Conservation (phyloP, 805 yeast species). For the Kregervanrija delftensis region DNA sequence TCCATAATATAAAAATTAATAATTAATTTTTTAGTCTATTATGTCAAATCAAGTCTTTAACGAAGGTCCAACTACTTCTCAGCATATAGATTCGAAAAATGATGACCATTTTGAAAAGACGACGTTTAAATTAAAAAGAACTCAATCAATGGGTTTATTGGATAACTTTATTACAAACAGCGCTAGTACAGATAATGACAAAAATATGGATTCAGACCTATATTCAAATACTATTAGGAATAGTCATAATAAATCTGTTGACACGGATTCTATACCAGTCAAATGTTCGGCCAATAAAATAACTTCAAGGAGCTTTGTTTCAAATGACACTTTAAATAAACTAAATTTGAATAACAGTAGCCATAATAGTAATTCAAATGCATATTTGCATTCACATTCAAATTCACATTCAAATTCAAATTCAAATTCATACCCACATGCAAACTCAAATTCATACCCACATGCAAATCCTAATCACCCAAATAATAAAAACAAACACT, state of each 20-base stretch:
- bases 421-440: no score
- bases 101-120: constrained; percentile 64
- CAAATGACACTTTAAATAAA: constrained; percentile 6
- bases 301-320: constrained; percentile 5
- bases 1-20: no score
- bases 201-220: not conserved
- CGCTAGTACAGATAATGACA: not conserved
- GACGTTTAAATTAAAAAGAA: constrained; percentile 70
- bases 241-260: constrained; percentile 44
- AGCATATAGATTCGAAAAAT: constrained; percentile 63
- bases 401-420: no score
- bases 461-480: not conserved
- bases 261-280: not conserved
- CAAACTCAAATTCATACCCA: no score
- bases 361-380: not conserved
- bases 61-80: constrained; percentile 59
- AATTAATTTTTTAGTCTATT: not conserved
- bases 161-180: constrained; percentile 45
- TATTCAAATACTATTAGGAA: constrained; percentile 30
- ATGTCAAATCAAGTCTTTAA: constrained; percentile 34
- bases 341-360: constrained; percentile 1
- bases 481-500: constrained; percentile 1
- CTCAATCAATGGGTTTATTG: constrained; percentile 74
- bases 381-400: no score
- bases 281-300: constrained; percentile 11